These are phyloP conservation scores for Alloteropsis angusta DNA, from an alignment of 202 grass and related monocot species.

Conservation along the genomic window DNA sequence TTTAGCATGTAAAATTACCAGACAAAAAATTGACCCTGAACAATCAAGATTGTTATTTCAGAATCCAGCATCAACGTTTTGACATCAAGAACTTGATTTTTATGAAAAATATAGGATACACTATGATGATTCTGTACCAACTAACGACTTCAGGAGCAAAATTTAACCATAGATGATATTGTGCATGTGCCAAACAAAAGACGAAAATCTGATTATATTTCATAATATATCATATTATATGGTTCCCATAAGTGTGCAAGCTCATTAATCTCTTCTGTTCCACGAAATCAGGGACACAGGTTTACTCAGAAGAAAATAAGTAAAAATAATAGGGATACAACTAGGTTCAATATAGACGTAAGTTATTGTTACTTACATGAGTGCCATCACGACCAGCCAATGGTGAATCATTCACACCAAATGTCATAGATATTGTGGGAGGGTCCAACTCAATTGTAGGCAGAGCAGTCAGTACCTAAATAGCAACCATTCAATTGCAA, in stretches of 20 bases:
- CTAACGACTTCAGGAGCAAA: neutral
- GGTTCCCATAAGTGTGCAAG: neutral
- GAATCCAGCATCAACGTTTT: neutral
- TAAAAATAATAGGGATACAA: conserved; percentile 12
- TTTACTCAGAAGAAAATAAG: neutral
- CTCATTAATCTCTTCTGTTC: neutral
- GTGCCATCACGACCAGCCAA: conserved; percentile 80
- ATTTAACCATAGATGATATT: neutral
- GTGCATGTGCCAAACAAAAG: neutral
- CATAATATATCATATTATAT: neutral
- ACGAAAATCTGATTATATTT: neutral
- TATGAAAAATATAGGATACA: neutral
- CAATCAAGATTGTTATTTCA: neutral
- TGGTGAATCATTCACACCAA: conserved; percentile 96
- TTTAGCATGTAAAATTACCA: neutral
- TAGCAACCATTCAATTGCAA: conserved; percentile 20
- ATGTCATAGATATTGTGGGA: conserved; percentile 99
- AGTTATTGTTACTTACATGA: conserved; percentile 60
- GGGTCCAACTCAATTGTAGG: conserved; percentile 91
- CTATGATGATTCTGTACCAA: neutral
- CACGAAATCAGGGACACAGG: neutral
- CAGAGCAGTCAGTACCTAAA: conserved; percentile 76
- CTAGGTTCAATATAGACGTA: neutral
- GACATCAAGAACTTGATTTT: neutral
- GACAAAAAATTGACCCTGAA: neutral